Base-by-base conservation (phyloP, 306 rosid species). In the Oxytropis ochrocephala region DNA sequence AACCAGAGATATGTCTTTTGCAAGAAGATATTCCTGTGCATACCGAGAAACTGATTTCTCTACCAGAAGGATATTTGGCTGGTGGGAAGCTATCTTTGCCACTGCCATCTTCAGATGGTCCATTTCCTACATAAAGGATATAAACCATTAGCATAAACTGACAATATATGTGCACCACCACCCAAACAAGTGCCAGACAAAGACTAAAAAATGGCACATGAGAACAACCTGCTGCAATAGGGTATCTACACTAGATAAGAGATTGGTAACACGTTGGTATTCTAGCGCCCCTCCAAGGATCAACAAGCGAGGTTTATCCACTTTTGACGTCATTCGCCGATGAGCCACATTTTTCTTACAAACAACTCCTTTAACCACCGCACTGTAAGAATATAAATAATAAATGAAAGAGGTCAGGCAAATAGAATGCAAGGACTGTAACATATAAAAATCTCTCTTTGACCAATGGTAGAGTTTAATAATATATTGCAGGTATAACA, bases 31-130 rank as follows among this genome's bases (percentile, higher is more conserved):
- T 53, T 95, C 99, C 77, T 85, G 99, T 55, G 99, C 99, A 83
- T 77, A 75, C 65, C 99, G 89, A 38, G 99, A 95, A 77, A 91
- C 99, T 58, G 99, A 95, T 78, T 87, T 95, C 82, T 95, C 99
- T 62, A 95, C 97, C 80, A 95, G 73, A 79, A 95, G 90, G 67
- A 95, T 83, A 83, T 87, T 79, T 64, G 99, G 99, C 11, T 81
- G 75, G 75, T 87, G 95, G 11, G 86, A 80, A 61, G 90, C 95
- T 52, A 95, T 86, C 90, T 87, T 95, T 21, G 99, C 91, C 72
- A 95, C 96, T 64, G 99, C 97, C 99, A 95, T 95, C 86, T 87
- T 95, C 80, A 95, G 86, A 82, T 95, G 96, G 74, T 95, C 99
- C 90, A 66, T 89, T 85, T 95, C 99, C 99, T 95, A 81, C 38